Evolutionary conservation across 2,329 filamentous ascomycete genomes (phyloP).

Genomic region (Sarocladium kiliense): DNA sequence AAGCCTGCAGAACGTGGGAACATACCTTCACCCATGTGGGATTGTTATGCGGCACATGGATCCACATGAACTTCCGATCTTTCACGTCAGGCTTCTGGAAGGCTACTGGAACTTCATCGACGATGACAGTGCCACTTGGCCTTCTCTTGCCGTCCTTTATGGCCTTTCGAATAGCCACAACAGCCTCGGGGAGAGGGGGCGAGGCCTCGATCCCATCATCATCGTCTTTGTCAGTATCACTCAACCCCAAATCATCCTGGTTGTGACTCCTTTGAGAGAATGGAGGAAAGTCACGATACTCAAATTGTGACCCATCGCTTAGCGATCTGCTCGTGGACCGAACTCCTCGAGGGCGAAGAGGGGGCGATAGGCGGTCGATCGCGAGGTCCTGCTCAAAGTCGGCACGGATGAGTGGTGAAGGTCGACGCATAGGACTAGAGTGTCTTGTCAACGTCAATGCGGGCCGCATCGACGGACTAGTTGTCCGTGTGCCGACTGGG

Average conservation of each 20-base stretch:
- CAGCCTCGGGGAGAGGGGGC: constrained; percentile 26
- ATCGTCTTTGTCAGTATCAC: constrained; percentile 14
- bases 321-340: constrained; percentile 28
- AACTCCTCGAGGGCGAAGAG: constrained; percentile 22
- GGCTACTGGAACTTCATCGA: constrained; percentile 22
- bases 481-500: not conserved
- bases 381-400: constrained; percentile 33
- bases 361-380: constrained; percentile 31
- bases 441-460: constrained; percentile 23
- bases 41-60: constrained; percentile 53
- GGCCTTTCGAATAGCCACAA: constrained; percentile 23
- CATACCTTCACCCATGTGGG: constrained; percentile 52
- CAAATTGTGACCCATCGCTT: constrained; percentile 28
- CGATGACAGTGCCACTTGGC: constrained; percentile 21
- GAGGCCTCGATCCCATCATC: constrained; percentile 22
- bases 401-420: constrained; percentile 28
- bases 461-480: constrained; percentile 16
- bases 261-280: constrained; percentile 30
- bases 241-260: constrained; percentile 16
- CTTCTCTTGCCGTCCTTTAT: constrained; percentile 16
- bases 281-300: constrained; percentile 29
- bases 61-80: constrained; percentile 49
- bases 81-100: constrained; percentile 28
- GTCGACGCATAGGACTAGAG: constrained; percentile 23
- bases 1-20: too few relatives aligned